phyloP scores from a whole-genome alignment of 129 eudicot species.

The Apium graveolens region DNA sequence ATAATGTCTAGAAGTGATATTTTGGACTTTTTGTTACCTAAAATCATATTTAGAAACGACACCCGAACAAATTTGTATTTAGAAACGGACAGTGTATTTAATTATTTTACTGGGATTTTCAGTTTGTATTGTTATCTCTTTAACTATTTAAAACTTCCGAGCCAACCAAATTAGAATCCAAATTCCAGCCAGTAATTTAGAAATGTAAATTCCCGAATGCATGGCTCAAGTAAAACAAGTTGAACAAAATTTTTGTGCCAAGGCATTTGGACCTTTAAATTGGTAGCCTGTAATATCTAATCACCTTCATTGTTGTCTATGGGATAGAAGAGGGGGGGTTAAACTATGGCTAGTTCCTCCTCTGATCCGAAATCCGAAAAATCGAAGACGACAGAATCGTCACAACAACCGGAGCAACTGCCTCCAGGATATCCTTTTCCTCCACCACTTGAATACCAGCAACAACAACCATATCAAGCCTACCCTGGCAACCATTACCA shows the following conservation, averaged over 20 bases:
- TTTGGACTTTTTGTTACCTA: too few species aligned
- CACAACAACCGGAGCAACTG: not conserved
- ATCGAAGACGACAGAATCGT: not conserved
- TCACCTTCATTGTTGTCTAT: not conserved
- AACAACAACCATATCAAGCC: not conserved
- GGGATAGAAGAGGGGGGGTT: slow-evolving; percentile 11
- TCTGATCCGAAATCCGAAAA: slow-evolving; percentile 1
- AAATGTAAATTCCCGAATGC: not conserved
- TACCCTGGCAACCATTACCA: slow-evolving; percentile 8
- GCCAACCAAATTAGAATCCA: not conserved
- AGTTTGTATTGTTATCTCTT: too few species aligned
- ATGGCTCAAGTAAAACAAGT: not conserved
- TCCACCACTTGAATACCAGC: not conserved
- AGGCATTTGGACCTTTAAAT: not conserved
- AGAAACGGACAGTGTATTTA: too few species aligned
- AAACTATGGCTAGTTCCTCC: slow-evolving; percentile 14
- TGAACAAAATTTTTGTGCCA: not conserved
- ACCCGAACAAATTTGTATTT: too few species aligned
- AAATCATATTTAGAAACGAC: too few species aligned
- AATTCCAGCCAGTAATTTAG: not conserved
- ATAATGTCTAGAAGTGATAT: too few species aligned
- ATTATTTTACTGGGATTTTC: too few species aligned
- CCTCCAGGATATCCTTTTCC: not conserved
- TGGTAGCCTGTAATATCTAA: not conserved
- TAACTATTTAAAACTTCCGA: too few species aligned